phyloP scores from a whole-genome alignment of 2,329 filamentous ascomycete genomes.

The Colletotrichum falcatum region DNA sequence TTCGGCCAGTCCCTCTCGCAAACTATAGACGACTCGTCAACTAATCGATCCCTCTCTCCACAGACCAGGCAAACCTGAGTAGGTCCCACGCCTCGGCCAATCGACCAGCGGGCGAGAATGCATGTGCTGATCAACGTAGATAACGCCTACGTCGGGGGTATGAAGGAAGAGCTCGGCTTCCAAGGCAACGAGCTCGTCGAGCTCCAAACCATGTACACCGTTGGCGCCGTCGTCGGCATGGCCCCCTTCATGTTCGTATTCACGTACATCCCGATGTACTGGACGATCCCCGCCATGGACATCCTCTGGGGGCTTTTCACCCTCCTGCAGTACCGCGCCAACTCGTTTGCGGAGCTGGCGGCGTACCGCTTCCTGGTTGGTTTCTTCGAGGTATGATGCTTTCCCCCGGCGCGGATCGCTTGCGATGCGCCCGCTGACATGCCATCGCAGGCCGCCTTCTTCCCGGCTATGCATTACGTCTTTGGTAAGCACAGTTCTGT shows the following conservation, averaged over 20 bases:
- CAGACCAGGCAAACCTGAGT: constrained; percentile 48
- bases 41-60: neutral
- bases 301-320: constrained; percentile 69
- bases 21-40: no score
- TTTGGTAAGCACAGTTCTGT: constrained; percentile 48
- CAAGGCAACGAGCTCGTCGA: constrained; percentile 46
- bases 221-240: constrained; percentile 45
- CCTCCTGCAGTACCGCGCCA: constrained; percentile 51
- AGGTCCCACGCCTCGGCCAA: neutral
- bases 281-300: constrained; percentile 51
- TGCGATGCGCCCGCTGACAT: constrained; percentile 55
- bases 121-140: constrained; percentile 56
- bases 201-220: constrained; percentile 45
- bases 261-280: constrained; percentile 47
- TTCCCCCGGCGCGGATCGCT: constrained; percentile 27
- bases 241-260: constrained; percentile 48
- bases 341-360: constrained; percentile 44
- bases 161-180: constrained; percentile 45
- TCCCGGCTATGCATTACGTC: constrained; percentile 52
- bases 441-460: constrained; percentile 54
- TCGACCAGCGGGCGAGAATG: constrained; percentile 43
- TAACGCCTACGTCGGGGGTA: constrained; percentile 50
- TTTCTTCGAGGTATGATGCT: constrained; percentile 45
- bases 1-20: neutral
- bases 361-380: constrained; percentile 50